phyloP scores from a whole-genome alignment of 1,284 basidiomycete species.

The Ustilago trichophora region DNA sequence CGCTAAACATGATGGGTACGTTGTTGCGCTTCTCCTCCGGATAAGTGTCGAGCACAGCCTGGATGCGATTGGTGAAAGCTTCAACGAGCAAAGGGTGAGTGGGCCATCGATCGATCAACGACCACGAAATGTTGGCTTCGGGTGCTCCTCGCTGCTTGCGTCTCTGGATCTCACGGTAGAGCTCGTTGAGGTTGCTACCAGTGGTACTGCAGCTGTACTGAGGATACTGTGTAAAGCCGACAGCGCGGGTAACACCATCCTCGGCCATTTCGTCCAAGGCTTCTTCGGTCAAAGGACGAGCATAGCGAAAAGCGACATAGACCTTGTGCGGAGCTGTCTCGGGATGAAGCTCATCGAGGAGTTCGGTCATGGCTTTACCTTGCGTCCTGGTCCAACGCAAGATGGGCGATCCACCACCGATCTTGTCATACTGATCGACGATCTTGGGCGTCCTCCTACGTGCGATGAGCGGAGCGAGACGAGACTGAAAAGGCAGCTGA shows the following conservation, averaged over 20 bases:
- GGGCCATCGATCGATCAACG: constrained; percentile 97
- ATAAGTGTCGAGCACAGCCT: constrained; percentile 82
- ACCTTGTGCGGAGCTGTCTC: constrained; percentile 92
- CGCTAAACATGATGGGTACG: constrained; percentile 91
- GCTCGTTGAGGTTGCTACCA: constrained; percentile 93
- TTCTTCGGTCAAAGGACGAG: constrained; percentile 84
- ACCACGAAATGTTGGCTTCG: constrained; percentile 83
- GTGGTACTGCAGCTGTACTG: constrained; percentile 99
- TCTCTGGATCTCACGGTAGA: constrained; percentile 74
- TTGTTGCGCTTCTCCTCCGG: constrained; percentile 74
- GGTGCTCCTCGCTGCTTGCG: constrained; percentile 57
- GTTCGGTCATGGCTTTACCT: constrained; percentile 85
- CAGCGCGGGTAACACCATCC: constrained; percentile 89
- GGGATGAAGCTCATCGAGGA: constrained; percentile 93
- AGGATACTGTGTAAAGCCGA: constrained; percentile 98
- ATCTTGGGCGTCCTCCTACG: constrained; percentile 91
- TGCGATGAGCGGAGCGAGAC: constrained; percentile 89
- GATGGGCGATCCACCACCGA: constrained; percentile 98
- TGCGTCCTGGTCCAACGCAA: constrained; percentile 87
- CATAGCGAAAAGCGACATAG: constrained; percentile 78
- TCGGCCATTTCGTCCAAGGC: constrained; percentile 83
- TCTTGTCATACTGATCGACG: constrained; percentile 90
- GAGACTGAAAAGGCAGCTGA: constrained; percentile 85
- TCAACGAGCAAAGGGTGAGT: constrained; percentile 92
- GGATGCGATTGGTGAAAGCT: constrained; percentile 89